These are phyloP conservation scores for Camelina hispida DNA, from an alignment of 345 rosid species.

Conservation along the genomic window DNA sequence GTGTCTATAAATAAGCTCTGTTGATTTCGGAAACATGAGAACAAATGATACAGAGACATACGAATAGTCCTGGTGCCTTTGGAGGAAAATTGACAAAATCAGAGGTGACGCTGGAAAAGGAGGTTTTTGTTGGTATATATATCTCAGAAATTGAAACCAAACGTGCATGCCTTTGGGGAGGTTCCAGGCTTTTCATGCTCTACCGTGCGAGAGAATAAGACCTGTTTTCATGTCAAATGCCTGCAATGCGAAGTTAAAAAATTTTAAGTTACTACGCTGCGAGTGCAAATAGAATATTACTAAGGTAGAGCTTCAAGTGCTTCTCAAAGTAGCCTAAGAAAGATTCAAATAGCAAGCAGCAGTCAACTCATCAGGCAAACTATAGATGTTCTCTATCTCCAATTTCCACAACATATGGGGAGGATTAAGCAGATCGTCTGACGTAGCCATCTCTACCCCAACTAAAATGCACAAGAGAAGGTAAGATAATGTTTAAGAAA, in stretches of 20 bases:
- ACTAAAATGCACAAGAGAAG: constrained; percentile 23
- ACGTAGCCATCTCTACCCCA: constrained; percentile 7
- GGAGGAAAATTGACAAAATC: constrained; percentile 16
- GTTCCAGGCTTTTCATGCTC: constrained; percentile 40
- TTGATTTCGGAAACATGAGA: constrained; percentile 6
- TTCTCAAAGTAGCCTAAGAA: constrained; percentile 1
- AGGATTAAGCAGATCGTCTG: neutral
- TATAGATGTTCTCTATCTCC: neutral
- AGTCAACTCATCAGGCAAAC: neutral
- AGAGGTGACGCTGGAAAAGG: constrained; percentile 1
- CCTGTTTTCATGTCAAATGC: constrained; percentile 34
- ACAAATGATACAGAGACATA: constrained; percentile 21
- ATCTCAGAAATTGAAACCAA: constrained; percentile 22
- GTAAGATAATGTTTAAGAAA: neutral
- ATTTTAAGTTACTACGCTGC: neutral
- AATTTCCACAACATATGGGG: neutral
- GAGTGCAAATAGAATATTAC: neutral
- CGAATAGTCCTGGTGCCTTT: neutral
- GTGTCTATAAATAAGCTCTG: neutral
- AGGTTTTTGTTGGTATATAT: constrained; percentile 22
- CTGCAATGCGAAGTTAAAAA: constrained; percentile 33
- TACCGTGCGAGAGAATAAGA: constrained; percentile 11
- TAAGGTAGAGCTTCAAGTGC: constrained; percentile 11
- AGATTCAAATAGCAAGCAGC: neutral
- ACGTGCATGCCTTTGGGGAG: constrained; percentile 7